Base-by-base conservation (phyloP, 1,284 basidiomycete species). In the Moesziomyces aphidis region DNA sequence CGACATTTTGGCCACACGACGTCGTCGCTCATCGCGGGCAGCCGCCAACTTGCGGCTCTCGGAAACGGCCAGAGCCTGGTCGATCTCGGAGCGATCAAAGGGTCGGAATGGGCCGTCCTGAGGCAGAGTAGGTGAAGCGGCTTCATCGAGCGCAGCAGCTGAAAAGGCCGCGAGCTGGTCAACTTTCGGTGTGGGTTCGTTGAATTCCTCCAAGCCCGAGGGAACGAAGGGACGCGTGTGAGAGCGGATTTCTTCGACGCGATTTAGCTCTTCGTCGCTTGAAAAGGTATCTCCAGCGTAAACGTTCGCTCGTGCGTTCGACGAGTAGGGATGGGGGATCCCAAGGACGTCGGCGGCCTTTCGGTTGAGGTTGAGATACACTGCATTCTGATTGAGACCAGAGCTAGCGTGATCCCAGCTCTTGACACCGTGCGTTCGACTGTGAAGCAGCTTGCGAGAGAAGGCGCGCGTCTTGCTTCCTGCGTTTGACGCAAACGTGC, bases 1-100 rank as follows among this genome's bases (percentile, higher is more conserved):
- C 39, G 70, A 70, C 64, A 80, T 74, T 54, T 80, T 80, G 39
- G 72, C 75, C 15, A 80, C 61, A 23, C 65, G 64, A 36, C 68
- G 61, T 21, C 77, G 60, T 13, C 77, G 71, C 45, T 77, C 78
- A 9, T 77, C 77, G 43, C 77, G 60, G 15, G 58, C 55, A 31
- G 55, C 61, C 9, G 66, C 63, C 5, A 66, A 24, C 49, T 65
- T 61, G 26, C 65, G 61, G 44, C 65, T 56, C 45, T 73, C 71
- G 0, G 65, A 64, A 22, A 53, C 43, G 51, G 52, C 65, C 17
- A 61, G 45, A n/a, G 42, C 65, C 21, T 56, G 71, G 15, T 67
- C 61, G 15, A 66, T 46, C 10, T 59, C 58, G 21, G 58, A 53
- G 15, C 48, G 50, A 24, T 60, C 56, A 23, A 67, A 57, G 17